phyloP scores from a whole-genome alignment of 495 filamentous ascomycete genomes.

The Lepidopterella palustris region DNA sequence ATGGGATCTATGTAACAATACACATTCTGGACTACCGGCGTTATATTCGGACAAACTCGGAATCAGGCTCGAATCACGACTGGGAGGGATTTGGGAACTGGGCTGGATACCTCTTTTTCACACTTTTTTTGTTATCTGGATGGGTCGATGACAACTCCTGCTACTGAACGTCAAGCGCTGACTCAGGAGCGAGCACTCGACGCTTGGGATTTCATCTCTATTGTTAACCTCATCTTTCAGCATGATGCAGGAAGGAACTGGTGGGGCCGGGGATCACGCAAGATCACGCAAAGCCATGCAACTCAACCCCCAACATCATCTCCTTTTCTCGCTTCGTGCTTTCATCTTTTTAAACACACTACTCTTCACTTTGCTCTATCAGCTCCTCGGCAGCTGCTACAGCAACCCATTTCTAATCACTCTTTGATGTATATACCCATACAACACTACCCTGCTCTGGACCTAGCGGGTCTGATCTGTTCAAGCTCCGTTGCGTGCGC shows the following conservation, averaged over 20 bases:
- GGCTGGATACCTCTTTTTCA: neutral
- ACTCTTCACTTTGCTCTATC: neutral
- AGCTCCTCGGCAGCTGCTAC: neutral
- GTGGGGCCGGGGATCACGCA: neutral
- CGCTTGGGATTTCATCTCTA: neutral
- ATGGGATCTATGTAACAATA: slow-evolving; percentile 75
- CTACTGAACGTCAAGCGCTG: slow-evolving; percentile 8
- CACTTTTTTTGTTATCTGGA: neutral
- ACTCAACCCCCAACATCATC: too few species aligned
- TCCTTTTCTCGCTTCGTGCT: too few species aligned
- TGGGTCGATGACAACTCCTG: neutral
- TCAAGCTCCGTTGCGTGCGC: too few species aligned
- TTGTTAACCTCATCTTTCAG: neutral
- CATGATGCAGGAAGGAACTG: neutral
- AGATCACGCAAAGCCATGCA: neutral
- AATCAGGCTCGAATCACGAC: neutral
- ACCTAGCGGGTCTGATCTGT: neutral
- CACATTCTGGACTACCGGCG: slow-evolving; percentile 16
- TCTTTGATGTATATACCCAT: neutral
- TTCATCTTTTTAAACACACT: too few species aligned
- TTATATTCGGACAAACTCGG: slow-evolving; percentile 2
- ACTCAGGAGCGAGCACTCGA: slow-evolving; percentile 2
- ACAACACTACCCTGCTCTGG: neutral
- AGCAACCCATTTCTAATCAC: neutral
- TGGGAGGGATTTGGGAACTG: neutral